These are phyloP conservation scores for Podila epicladia DNA, from an alignment of 192 early-diverging fungal genomes.

Conservation along the genomic window DNA sequence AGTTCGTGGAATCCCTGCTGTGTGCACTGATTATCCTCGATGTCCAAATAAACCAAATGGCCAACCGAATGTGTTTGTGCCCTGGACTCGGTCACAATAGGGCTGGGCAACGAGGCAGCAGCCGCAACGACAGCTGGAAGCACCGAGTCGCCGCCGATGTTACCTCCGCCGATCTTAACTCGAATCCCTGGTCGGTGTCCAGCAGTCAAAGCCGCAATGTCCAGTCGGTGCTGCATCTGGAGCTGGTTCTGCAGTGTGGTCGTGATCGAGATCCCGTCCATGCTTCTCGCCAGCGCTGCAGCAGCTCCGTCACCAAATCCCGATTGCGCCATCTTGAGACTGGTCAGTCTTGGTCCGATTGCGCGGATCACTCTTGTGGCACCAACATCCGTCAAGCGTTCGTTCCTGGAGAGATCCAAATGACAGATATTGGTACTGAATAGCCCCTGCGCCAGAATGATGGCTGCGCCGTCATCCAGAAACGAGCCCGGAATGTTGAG, in stretches of 20 bases:
- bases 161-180: neutral
- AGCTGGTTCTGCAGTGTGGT: constrained; percentile 25
- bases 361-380: constrained; percentile 40
- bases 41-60: constrained; percentile 38
- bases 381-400: constrained; percentile 20
- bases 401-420: constrained; percentile 43
- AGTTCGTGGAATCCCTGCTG: constrained; percentile 26
- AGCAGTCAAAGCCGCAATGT: constrained; percentile 28
- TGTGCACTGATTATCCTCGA: constrained; percentile 40
- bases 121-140: neutral
- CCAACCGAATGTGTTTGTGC: constrained; percentile 22
- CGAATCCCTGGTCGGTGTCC: constrained; percentile 37
- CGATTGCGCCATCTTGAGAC: constrained; percentile 46
- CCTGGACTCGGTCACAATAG: neutral
- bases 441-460: constrained; percentile 40
- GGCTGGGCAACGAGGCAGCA: neutral
- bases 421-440: constrained; percentile 37
- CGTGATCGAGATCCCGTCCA: constrained; percentile 47
- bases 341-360: constrained; percentile 26
- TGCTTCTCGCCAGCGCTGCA: constrained; percentile 30
- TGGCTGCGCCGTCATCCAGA: constrained; percentile 33
- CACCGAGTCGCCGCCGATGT: neutral
- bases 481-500: constrained; percentile 30
- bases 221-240: constrained; percentile 34
- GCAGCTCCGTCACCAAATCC: constrained; percentile 49